phyloP scores from a whole-genome alignment of 2,329 filamentous ascomycete genomes.

The Diaporthe batatas region DNA sequence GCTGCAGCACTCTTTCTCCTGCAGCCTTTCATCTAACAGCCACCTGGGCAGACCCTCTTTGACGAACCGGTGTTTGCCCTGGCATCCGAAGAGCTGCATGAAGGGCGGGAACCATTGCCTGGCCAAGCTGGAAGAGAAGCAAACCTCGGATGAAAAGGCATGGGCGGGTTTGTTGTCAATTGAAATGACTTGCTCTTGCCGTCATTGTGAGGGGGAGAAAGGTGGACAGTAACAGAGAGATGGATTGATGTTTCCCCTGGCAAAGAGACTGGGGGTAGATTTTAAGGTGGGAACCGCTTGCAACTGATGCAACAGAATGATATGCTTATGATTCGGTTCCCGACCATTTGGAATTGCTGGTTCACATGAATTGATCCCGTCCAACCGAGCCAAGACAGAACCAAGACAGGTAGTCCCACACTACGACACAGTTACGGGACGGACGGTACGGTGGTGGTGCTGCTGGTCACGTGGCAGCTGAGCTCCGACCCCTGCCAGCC shows the following conservation, averaged over 20 bases:
- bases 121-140: conserved; percentile 23
- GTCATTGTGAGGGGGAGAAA: conserved; percentile 30
- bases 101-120: not conserved
- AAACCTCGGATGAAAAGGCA: conserved; percentile 39
- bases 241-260: not conserved
- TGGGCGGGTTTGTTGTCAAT: not conserved
- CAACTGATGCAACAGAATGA: not conserved
- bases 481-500: not conserved
- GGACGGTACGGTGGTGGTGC: not conserved
- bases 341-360: not conserved
- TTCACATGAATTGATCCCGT: not conserved
- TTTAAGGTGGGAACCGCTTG: conserved; percentile 36
- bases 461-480: conserved; percentile 4
- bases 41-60: not conserved
- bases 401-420: not conserved
- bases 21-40: not conserved
- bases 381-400: not conserved
- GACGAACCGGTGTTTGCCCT: conserved; percentile 26
- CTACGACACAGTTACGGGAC: no score
- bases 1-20: not conserved
- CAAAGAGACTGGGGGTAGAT: not conserved
- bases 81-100: conserved; percentile 34
- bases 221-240: not conserved
- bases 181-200: not conserved
- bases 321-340: not conserved